Evolutionary conservation across 257 asterid genomes (phyloP).

Genomic region (Solanum corneliomulleri): DNA sequence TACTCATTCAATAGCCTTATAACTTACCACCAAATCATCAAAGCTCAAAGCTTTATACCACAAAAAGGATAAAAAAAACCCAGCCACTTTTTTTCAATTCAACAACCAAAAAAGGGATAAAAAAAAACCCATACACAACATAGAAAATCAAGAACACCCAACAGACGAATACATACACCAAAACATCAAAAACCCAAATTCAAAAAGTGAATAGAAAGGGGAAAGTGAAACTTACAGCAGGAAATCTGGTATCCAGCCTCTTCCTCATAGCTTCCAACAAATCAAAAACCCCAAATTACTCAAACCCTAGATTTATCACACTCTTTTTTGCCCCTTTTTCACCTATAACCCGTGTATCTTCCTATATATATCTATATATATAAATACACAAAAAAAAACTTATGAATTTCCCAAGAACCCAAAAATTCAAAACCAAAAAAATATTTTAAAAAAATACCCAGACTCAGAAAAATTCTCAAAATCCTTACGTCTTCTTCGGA

Average conservation of each 20-base stretch:
- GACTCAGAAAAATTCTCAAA: neutral
- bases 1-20: neutral
- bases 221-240: constrained; percentile 41
- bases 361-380: neutral
- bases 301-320: constrained; percentile 21
- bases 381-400: neutral
- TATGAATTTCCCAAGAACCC: neutral
- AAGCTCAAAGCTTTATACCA: neutral
- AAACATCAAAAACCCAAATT: neutral
- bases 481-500: neutral
- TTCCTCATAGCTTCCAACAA: constrained; percentile 40
- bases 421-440: neutral
- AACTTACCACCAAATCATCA: neutral
- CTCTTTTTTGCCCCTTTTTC: neutral
- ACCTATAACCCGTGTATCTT: neutral
- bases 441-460: neutral
- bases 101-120: neutral
- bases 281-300: constrained; percentile 7
- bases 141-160: neutral
- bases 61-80: neutral
- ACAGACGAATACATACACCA: neutral
- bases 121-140: neutral
- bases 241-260: constrained; percentile 77
- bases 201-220: neutral
- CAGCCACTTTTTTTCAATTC: neutral